Conservation (phyloP, 441 rosid species). For the Syzygium malaccense region DNA sequence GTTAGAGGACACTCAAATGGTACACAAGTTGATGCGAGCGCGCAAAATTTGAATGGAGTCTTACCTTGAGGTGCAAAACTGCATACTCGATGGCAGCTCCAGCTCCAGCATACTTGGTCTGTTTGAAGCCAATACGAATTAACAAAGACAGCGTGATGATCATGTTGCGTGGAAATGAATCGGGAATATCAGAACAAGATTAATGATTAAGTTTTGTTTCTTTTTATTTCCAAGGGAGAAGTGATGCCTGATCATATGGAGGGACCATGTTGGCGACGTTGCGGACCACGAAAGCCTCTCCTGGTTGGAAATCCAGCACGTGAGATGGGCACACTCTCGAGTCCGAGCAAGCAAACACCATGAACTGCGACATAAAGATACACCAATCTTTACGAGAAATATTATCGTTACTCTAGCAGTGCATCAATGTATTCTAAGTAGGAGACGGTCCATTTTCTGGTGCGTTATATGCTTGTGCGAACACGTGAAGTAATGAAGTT, state of each 20-base stretch:
- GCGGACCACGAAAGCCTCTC: constrained; percentile 94
- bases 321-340: constrained; percentile 97
- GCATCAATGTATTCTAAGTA: neutral
- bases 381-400: neutral
- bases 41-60: neutral
- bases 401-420: neutral
- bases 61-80: constrained; percentile 93
- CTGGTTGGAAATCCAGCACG: constrained; percentile 80
- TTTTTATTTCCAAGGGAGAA: neutral
- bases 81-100: constrained; percentile 96
- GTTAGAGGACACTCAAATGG: neutral
- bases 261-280: constrained; percentile 96
- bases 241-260: constrained; percentile 59
- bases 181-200: neutral
- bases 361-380: constrained; percentile 42
- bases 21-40: neutral
- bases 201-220: neutral
- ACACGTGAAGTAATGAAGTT: neutral
- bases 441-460: neutral
- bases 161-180: neutral
- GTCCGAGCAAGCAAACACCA: constrained; percentile 98
- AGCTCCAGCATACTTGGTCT: constrained; percentile 58
- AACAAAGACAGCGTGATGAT: neutral
- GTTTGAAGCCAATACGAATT: neutral
- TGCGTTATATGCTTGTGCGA: neutral